Base-by-base conservation (phyloP, 2,329 filamentous ascomycete genomes). In the Aspergillus puulaauensis region DNA sequence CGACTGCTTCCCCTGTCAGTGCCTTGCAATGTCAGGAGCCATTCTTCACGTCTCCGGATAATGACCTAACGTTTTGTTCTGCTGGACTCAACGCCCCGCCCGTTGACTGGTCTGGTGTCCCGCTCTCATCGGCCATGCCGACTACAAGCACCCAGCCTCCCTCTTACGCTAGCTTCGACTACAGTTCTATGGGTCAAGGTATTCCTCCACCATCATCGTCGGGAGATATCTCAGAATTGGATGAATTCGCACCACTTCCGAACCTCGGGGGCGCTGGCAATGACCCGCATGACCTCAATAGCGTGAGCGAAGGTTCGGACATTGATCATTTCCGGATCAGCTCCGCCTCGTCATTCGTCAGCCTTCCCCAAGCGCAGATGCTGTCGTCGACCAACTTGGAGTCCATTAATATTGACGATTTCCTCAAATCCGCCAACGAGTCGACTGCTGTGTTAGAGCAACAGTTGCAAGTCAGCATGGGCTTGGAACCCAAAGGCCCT, bases 61-160 rank as follows among this genome's bases (percentile, higher is more conserved):
- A 70, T 41, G 79, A 81, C 6, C 31, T 71, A 43, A 68, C 76
- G 4, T 57, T 75, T 15, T 68, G 71, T 27, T 73, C 76, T 39
- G 69, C 75, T 37, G 73, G 69, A 17, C 67, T 78, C 56, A 75
- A 68, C 40, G 73, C 74, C 17, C 76, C 77, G 5, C 70, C 75
- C 4, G 74, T 80, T 23, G 79, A 81, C 64, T 81, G 79, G 79
- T 78, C 78, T 4, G 77, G 74, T 35, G 75, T 80, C 60, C 78
- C 78, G 40, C 62, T 80, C 14, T 73, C 75, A 41, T 68, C 74
- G 19, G 73, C 73, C 27, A 66, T 72, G 11, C 68, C 73, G 33
- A 66, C 76, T 3, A 71, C 73, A 11, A 77, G 73, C 63, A 79
- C 75, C 44, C 77, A 79, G 51, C 70, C 77, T 14, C 75, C 75